phyloP scores from a whole-genome alignment of 306 rosid species.

The Trifolium subterraneum region DNA sequence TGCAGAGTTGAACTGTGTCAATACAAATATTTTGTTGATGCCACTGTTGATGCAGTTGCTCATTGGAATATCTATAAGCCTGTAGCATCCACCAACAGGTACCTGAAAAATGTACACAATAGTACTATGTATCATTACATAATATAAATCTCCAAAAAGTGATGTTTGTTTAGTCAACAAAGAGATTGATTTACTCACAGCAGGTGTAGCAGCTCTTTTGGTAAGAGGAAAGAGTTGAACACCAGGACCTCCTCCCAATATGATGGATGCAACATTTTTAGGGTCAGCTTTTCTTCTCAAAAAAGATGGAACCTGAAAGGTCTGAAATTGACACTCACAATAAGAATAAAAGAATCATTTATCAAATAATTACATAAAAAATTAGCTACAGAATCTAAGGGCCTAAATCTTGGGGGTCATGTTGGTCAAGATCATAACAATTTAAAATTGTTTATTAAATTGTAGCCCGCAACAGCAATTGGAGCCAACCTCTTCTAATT shows the following conservation, averaged over 20 bases:
- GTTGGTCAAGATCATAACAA: constrained; percentile 7
- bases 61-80: constrained; percentile 92
- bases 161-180: neutral
- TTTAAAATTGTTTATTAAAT: neutral
- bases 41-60: constrained; percentile 98
- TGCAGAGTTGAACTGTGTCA: constrained; percentile 89
- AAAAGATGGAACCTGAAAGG: constrained; percentile 62
- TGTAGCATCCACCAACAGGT: constrained; percentile 95
- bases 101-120: constrained; percentile 60
- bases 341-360: constrained; percentile 21
- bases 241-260: constrained; percentile 91
- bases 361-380: constrained; percentile 21
- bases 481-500: neutral
- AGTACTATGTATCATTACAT: constrained; percentile 5
- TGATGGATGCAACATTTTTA: constrained; percentile 78
- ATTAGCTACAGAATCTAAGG: constrained; percentile 13
- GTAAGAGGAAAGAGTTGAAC: constrained; percentile 88
- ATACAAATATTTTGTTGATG: constrained; percentile 75
- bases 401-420: neutral
- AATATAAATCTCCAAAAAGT: constrained; percentile 16
- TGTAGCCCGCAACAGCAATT: neutral
- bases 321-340: constrained; percentile 53
- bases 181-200: constrained; percentile 48
- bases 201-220: constrained; percentile 75
- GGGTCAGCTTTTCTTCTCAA: constrained; percentile 67